Base-by-base conservation (phyloP, 2,329 filamentous ascomycete genomes). In the Blastomyces emzantsi region DNA sequence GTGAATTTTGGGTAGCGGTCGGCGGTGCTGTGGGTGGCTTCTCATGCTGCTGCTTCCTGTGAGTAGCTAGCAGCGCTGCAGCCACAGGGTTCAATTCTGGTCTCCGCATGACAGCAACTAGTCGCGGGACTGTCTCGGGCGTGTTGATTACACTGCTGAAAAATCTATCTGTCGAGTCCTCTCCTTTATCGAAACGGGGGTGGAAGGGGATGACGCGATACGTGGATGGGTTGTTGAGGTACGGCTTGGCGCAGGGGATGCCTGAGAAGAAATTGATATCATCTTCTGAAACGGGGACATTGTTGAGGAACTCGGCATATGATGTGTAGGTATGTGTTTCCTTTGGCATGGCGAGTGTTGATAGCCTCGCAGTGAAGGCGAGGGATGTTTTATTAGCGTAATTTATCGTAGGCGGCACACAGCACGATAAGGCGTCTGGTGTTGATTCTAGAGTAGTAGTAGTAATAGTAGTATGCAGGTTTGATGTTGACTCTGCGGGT, bases 91-190 rank as follows among this genome's bases (percentile, higher is more conserved):
- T 58, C 36, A 43, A 58, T 58, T 58, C 55, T 5, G 55, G 55
- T 45, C 47, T 64, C 15, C 67, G 64, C 41, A 64, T 60, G 28
- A 68, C 30, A 30, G 67, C 61, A 28, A 69, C 55, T 49, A 68
- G 19, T 3, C 59, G 66, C 51, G 65, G 67, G 54, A 69, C 62
- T 4, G 67, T 69, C 57, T 66, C 66, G n/a, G 54, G 30, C 30
- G 65, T 59, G 36, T 68, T 69, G 49, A 69, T 67, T 5, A 62
- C 62, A 41, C 61, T 64, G 51, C 60, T 65, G 64, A 69, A 68
- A 63, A 69, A 69, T 19, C 33, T 62, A 51, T 68, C 65, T 45
- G 65, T 65, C 13, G 60, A 64, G 55, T 61, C 64, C n/a, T 64
- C 58, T 3, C 36, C 36, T 39, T 54, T 65, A 19, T 62, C 56